Base-by-base conservation (phyloP, 2,329 filamentous ascomycete species). In the Trichoderma koningiopsis region DNA sequence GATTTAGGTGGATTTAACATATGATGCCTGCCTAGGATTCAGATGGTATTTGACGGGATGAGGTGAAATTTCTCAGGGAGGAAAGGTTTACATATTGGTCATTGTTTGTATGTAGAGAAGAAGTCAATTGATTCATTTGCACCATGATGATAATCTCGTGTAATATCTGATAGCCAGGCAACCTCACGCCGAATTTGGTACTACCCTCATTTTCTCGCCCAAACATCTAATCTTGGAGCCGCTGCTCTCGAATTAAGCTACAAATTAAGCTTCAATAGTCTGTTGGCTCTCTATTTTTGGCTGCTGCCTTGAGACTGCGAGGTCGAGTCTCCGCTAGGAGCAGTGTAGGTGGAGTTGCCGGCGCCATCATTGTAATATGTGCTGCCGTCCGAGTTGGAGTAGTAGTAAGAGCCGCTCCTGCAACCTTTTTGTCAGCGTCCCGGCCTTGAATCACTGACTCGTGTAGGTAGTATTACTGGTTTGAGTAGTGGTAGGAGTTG, bases 331-430 rank as follows among this genome's bases (percentile, higher is more conserved):
- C 84, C 86, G 68, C 81, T 80, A 7, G 89, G 79, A 11, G 87
- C 73, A 22, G 87, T 92, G 79, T 92, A 92, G 22, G 79, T 88
- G 29, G 87, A 85, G 60, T 79, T 75, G 6, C 89, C 89, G 13
- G 77, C 76, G 56, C 89, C 88, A 72, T 83, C 78, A 79, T 91
- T 90, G 83, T 91, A 81, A 81, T 92, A 92, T 49, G 87, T 90
- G 75, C 87, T 91, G 16, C 89, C 88, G 72, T 91, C 85, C 57
- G 88, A 80, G 80, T 92, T 92, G 76, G 85, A 87, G 80, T 92
- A 92, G 81, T 92, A 92, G 83, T 92, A 92, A 1, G 88, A 91
- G 47, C 89, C 89, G 73, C 92, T 75, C 27, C 85, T 87, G 63
- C 7, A 6, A 40, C 27, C 31, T 33, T 27, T 10, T 16, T 16